Evolutionary conservation across 805 yeast genomes (phyloP).

Genomic region (Candida nemodendra): DNA sequence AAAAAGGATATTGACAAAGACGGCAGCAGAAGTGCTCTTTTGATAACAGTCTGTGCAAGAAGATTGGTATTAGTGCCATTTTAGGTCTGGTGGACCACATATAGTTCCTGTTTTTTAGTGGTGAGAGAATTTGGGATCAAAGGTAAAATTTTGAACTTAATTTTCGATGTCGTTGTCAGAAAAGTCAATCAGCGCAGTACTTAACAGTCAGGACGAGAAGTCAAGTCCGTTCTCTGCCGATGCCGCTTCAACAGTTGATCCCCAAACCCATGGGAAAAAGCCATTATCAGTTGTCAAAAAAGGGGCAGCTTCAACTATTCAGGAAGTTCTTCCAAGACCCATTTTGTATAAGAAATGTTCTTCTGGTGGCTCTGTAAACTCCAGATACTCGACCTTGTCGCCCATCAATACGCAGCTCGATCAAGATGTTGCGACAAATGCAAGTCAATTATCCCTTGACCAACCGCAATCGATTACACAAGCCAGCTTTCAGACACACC

Average conservation of each 20-base stretch:
- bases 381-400: constrained; percentile 22
- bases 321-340: constrained; percentile 19
- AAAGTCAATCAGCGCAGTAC: constrained; percentile 18
- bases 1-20: too few relatives aligned
- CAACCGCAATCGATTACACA: background rate
- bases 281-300: background rate
- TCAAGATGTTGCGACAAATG: too few relatives aligned
- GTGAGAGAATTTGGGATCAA: too few relatives aligned
- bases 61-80: too few relatives aligned
- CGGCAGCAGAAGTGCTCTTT: too few relatives aligned
- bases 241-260: background rate
- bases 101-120: too few relatives aligned
- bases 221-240: background rate
- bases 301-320: background rate
- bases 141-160: background rate
- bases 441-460: background rate
- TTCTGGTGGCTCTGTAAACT: constrained; percentile 10
- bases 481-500: background rate
- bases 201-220: background rate
- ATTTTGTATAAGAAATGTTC: constrained; percentile 19
- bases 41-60: too few relatives aligned
- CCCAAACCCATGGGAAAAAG: background rate
- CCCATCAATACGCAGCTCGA: constrained; percentile 21
- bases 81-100: too few relatives aligned
- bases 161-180: constrained; percentile 18